Evolutionary conservation across 768 basidiomycete genomes (phyloP).

Genomic region (Russula earlei): DNA sequence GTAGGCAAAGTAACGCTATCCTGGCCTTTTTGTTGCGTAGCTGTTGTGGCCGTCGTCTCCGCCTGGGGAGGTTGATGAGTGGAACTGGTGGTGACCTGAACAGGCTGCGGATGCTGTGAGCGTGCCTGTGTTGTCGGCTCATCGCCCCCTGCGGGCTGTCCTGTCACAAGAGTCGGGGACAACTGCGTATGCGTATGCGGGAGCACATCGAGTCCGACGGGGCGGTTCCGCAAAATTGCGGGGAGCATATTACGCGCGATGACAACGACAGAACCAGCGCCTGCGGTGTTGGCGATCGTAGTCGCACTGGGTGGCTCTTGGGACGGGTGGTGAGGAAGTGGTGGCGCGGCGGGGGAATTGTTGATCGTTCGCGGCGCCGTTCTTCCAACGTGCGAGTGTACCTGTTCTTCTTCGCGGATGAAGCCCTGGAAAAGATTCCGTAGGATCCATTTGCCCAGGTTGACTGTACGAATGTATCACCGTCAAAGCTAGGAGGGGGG

Average conservation of each 20-base stretch:
- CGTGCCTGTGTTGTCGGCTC: slow-evolving; percentile 1
- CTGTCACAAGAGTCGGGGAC: slow-evolving; percentile 19
- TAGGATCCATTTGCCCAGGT: slow-evolving; percentile 86
- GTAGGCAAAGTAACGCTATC: slow-evolving; percentile 48
- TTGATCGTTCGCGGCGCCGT: neutral
- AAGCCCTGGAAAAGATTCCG: slow-evolving; percentile 79
- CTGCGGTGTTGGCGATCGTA: neutral
- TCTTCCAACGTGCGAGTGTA: slow-evolving; percentile 22
- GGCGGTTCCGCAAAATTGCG: slow-evolving; percentile 51
- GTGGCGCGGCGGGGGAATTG: neutral
- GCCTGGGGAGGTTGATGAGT: slow-evolving; percentile 1
- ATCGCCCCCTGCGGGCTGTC: neutral
- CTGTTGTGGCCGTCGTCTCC: neutral
- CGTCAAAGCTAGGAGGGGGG: neutral
- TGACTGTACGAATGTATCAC: slow-evolving; percentile 42
- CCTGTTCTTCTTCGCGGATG: slow-evolving; percentile 55
- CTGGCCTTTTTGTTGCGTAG: slow-evolving; percentile 19
- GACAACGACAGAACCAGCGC: slow-evolving; percentile 38
- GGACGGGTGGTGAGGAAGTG: neutral
- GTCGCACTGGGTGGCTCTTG: neutral
- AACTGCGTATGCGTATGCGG: slow-evolving; percentile 13
- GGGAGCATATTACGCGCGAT: slow-evolving; percentile 51
- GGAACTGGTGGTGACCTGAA: neutral
- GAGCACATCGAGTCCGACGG: slow-evolving; percentile 14
- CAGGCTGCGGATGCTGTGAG: neutral